Conservation (phyloP, 1,284 basidiomycete genomes). For the Fistulinella cinereoalba region DNA sequence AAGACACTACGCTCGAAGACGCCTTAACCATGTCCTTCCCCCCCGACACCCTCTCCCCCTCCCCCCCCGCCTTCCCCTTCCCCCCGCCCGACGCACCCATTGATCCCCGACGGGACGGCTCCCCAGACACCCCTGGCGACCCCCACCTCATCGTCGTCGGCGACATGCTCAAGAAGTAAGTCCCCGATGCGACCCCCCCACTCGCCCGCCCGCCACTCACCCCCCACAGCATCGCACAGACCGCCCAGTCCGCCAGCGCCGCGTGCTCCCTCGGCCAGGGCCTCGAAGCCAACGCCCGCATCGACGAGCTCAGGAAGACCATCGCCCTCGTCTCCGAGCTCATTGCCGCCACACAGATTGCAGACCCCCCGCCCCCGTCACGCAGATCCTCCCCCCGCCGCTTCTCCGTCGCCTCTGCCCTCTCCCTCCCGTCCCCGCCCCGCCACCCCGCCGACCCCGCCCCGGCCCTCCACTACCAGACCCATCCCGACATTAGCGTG, state of each 20-base stretch:
- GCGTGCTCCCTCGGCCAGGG: slow-evolving; percentile 49
- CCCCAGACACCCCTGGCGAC: slow-evolving; percentile 27
- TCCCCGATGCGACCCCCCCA: background rate
- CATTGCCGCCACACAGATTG: slow-evolving; percentile 44
- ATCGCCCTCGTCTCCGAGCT: slow-evolving; percentile 48
- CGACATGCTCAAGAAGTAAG: slow-evolving; percentile 34
- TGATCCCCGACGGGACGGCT: slow-evolving; percentile 18
- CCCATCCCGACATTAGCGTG: slow-evolving; percentile 14
- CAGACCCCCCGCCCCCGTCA: slow-evolving; percentile 34
- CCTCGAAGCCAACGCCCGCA: slow-evolving; percentile 43
- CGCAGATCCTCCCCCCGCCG: slow-evolving; percentile 29
- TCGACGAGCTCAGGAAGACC: slow-evolving; percentile 47
- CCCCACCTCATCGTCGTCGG: slow-evolving; percentile 34
- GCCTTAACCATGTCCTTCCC: slow-evolving; percentile 28
- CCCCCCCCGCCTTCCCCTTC: slow-evolving; percentile 19
- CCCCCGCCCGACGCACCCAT: slow-evolving; percentile 23
- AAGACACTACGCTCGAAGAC: too few relatives aligned
- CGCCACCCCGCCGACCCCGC: slow-evolving; percentile 17
- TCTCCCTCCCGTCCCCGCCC: slow-evolving; percentile 7
- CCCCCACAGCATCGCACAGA: slow-evolving; percentile 43
- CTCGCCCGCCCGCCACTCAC: slow-evolving; percentile 10
- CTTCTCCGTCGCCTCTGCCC: slow-evolving; percentile 14
- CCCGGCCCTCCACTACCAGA: too few relatives aligned
- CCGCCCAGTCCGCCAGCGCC: slow-evolving; percentile 46
- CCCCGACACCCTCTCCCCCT: slow-evolving; percentile 12